Conservation (phyloP, 805 yeast genomes). For the Nakazawaea ishiwadae region DNA sequence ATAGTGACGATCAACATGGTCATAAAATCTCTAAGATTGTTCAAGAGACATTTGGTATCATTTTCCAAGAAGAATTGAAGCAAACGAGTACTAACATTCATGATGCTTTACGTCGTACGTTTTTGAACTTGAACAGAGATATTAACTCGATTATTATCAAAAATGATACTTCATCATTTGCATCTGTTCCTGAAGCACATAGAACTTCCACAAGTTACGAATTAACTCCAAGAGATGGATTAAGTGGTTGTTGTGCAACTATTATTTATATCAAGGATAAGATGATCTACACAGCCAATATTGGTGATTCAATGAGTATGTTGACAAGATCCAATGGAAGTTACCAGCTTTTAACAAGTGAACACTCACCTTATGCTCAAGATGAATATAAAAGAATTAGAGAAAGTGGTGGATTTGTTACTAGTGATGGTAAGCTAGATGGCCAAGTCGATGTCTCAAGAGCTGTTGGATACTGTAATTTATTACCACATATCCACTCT, state of each 20-base stretch:
- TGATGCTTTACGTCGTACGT: constrained; percentile 80
- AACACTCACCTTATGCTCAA: constrained; percentile 80
- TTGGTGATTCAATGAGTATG: constrained; percentile 87
- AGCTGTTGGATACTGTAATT: constrained; percentile 86
- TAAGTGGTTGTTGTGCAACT: constrained; percentile 83
- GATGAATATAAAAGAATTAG: constrained; percentile 82
- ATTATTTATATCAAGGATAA: constrained; percentile 73
- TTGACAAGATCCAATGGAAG: constrained; percentile 81
- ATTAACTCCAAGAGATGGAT: constrained; percentile 59
- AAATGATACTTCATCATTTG: constrained; percentile 34
- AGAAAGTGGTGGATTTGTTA: constrained; percentile 87
- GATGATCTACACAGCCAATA: constrained; percentile 72
- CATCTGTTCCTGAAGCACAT: constrained; percentile 43
- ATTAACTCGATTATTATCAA: constrained; percentile 58
- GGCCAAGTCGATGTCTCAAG: constrained; percentile 80
- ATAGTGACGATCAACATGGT: constrained; percentile 49
- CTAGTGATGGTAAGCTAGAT: constrained; percentile 79
- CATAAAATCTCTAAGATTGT: constrained; percentile 67
- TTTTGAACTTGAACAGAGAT: constrained; percentile 75
- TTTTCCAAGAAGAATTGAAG: constrained; percentile 63
- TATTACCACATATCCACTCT: constrained; percentile 83
- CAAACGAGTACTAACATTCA: constrained; percentile 45
- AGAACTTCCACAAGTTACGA: constrained; percentile 46
- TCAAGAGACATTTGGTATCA: constrained; percentile 65
- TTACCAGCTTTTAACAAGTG: constrained; percentile 61